Percentiles rank a stretch among this genome's conserved stretches.
Conservation (phyloP, 345 rosid genomes). For the Hirschfeldia incana region DNA sequence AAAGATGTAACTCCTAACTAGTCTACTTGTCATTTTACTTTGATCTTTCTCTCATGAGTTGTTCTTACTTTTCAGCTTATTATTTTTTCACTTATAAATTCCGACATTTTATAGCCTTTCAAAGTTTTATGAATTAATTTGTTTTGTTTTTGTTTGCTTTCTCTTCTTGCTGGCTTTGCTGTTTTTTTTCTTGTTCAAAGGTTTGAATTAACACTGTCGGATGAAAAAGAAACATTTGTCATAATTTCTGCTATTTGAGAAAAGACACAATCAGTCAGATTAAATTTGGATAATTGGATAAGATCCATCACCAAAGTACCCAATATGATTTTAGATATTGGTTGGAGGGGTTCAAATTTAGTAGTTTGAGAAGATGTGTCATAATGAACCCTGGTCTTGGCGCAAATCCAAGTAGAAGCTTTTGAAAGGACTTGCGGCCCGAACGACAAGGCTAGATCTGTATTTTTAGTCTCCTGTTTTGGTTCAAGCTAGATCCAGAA, state of each 20-base stretch:
- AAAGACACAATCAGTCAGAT: background rate
- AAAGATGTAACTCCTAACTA: conserved; percentile 18
- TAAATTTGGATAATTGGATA: background rate
- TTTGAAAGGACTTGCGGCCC: background rate
- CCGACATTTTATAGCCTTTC: background rate
- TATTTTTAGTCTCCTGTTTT: no score
- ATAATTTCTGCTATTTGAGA: background rate
- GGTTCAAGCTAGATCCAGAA: background rate
- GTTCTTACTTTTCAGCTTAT: background rate
- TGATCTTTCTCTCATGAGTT: conserved; percentile 20
- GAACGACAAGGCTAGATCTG: no score
- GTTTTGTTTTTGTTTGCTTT: background rate
- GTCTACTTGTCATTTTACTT: conserved; percentile 18
- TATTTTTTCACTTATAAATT: background rate
- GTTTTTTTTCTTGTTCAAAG: background rate
- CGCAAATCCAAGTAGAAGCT: background rate
- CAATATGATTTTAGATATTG: background rate
- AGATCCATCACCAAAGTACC: background rate
- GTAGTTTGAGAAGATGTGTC: background rate
- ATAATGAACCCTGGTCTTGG: background rate
- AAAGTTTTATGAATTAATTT: background rate
- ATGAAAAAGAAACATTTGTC: background rate
- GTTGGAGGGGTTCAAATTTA: background rate
- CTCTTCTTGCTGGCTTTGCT: background rate
- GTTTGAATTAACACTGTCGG: background rate